These are phyloP conservation scores for Zygosaccharomyces gambellarensis DNA, from an alignment of 805 yeast species.

Conservation along the genomic window DNA sequence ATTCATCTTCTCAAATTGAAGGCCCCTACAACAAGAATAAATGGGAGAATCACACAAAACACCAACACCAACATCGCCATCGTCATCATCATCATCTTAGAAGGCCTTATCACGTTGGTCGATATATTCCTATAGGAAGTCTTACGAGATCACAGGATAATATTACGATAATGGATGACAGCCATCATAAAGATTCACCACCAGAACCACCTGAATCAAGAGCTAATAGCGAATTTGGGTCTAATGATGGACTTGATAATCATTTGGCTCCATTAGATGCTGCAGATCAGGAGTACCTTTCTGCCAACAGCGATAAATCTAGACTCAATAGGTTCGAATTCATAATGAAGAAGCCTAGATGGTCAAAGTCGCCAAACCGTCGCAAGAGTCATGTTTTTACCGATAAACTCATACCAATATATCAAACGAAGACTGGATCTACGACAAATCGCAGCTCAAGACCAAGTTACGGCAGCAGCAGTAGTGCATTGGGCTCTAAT, in stretches of 20 bases:
- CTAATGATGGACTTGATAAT: not conserved
- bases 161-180: not conserved
- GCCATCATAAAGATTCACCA: not conserved
- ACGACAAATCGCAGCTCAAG: conserved; percentile 4
- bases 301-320: conserved; percentile 11
- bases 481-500: conserved; percentile 1
- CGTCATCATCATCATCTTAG: conserved; percentile 11
- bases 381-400: conserved; percentile 11
- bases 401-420: conserved; percentile 9
- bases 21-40: conserved; percentile 9
- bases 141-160: not conserved
- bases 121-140: conserved; percentile 1
- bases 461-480: conserved; percentile 10
- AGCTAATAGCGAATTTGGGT: not conserved
- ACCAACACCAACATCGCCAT: conserved; percentile 3
- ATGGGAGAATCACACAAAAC: not conserved
- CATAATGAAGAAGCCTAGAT: conserved; percentile 19
- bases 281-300: conserved; percentile 9
- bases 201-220: not conserved
- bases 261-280: conserved; percentile 9
- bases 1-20: conserved; percentile 1
- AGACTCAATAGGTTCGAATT: conserved; percentile 23
- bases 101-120: not conserved
- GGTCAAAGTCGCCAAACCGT: conserved; percentile 22
- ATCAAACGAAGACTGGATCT: conserved; percentile 4